Evolutionary conservation across 371 early-diverging fungal species (phyloP).

Genomic region (Mucor irregularis): DNA sequence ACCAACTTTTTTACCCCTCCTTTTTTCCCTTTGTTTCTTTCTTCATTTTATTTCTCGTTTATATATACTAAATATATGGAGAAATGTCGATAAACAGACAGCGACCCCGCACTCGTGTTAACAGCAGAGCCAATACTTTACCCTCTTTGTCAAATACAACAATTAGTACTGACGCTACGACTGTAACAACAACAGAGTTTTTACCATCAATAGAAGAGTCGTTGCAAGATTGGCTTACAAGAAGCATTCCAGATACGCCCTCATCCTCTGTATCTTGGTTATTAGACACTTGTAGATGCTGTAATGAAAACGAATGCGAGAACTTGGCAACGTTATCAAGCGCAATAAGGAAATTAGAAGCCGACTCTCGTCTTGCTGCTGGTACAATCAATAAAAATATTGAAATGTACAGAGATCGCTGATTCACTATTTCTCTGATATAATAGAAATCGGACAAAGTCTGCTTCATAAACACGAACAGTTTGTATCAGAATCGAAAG

Average conservation of each 20-base stretch:
- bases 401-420: neutral
- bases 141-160: constrained; percentile 13
- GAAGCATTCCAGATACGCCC: constrained; percentile 29
- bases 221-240: constrained; percentile 40
- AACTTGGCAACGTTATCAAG: constrained; percentile 25
- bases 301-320: constrained; percentile 33
- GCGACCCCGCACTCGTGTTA: constrained; percentile 6
- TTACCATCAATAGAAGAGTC: constrained; percentile 37
- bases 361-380: constrained; percentile 47
- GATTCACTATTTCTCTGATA: neutral
- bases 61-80: neutral
- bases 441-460: constrained; percentile 47
- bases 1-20: neutral
- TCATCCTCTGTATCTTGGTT: constrained; percentile 17
- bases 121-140: constrained; percentile 12
- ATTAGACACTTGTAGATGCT: constrained; percentile 37
- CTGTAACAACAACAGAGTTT: neutral
- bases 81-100: constrained; percentile 23
- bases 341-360: constrained; percentile 41
- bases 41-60: neutral
- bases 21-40: neutral
- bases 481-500: constrained; percentile 30
- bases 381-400: constrained; percentile 25
- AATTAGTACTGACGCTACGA: neutral
- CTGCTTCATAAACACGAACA: constrained; percentile 46